Base-by-base conservation (phyloP, 1,139 yeast species). In the Zygotorulaspora mrakii region DNA sequence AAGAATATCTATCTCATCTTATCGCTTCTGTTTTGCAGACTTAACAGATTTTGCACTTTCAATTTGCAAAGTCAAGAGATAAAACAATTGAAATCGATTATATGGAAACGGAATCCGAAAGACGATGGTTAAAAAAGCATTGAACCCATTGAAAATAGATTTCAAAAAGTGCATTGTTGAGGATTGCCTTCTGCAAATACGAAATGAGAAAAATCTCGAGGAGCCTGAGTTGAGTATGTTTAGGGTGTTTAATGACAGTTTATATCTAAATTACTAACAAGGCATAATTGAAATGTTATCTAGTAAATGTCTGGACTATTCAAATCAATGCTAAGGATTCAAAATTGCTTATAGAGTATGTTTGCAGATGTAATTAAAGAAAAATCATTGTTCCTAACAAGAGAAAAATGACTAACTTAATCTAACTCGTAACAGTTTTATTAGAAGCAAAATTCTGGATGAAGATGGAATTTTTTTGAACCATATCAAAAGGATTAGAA, bases 241-340 rank as follows among this genome's bases (percentile, higher is more conserved):
- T 21, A 14, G 8, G 17, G 1, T 17, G 17, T 17, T 22, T 17
- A 16, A 11, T 17, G 8, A 16, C 16, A 29, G n/a, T 14, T 32
- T 26, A 23, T 11, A 33, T 14, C 33, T 42, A 22, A 22, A 35
- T 32, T 22, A 16, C 17, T 33, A 35, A 30, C 21, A 10, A 41
- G 33, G 14, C 13, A n/a, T n/a, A n/a, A n/a, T n/a, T n/a, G n/a
- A n/a, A 26, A 21, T 17, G 24, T 13, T 6, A 17, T 31, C 8
- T 5, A 53, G 61, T 70, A 2, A 61, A 66, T 3, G 81, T 75
- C 1, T 85, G 94, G 94, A 67, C 76, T 1, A 63, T 74, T 4
- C 62, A 62, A 20, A 69, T 78, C 5, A 59, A 68, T 5, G 76
- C 82, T 0, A 58, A 54, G 42, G 55, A 62, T 8, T 71, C 81